These are phyloP conservation scores for Oryza longistaminata DNA, from an alignment of 176 grass and related monocot genomes.

Conservation along the genomic window DNA sequence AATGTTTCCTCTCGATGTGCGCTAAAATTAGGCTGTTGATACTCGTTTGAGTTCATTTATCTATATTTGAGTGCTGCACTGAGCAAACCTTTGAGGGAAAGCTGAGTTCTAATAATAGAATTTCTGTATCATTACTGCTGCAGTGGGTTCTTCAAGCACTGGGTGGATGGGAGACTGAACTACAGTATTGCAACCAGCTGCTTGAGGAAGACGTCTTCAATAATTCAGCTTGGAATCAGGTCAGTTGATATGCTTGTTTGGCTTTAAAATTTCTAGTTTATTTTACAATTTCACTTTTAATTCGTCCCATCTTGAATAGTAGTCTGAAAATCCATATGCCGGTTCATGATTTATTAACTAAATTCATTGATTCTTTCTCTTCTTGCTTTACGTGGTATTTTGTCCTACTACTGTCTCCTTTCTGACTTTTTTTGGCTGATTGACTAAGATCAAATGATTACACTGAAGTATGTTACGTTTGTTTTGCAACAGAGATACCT, in stretches of 20 bases:
- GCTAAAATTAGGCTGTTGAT: constrained; percentile 11
- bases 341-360: constrained; percentile 16
- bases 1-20: background rate
- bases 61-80: background rate
- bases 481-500: constrained; percentile 70
- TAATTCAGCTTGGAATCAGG: constrained; percentile 99
- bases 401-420: constrained; percentile 8
- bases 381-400: background rate
- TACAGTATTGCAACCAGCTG: constrained; percentile 70
- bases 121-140: constrained; percentile 33
- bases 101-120: constrained; percentile 14
- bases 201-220: constrained; percentile 92
- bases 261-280: background rate
- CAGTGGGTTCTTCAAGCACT: constrained; percentile 93
- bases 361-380: constrained; percentile 4
- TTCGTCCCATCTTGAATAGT: background rate
- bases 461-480: constrained; percentile 14
- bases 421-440: background rate
- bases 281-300: background rate
- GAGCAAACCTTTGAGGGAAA: constrained; percentile 15
- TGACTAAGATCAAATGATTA: constrained; percentile 18
- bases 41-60: constrained; percentile 17
- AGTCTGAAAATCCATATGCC: background rate
- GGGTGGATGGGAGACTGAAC: constrained; percentile 92
- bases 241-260: constrained; percentile 29